phyloP scores from a whole-genome alignment of 192 early-diverging fungal species.

The Linnemannia schmuckeri region DNA sequence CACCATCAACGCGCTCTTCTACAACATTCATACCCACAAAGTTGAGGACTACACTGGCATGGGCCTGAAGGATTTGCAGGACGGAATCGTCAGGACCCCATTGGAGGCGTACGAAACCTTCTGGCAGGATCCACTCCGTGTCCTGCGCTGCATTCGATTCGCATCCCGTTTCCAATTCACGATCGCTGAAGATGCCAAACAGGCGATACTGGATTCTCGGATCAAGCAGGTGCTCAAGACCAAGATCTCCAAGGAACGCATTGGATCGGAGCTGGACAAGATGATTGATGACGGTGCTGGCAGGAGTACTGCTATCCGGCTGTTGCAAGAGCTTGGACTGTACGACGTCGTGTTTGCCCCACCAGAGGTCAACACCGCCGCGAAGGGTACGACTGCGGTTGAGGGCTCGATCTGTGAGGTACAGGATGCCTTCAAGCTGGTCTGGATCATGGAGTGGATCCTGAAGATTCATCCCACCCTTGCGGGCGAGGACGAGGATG shows the following conservation, averaged over 20 bases:
- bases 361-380: conserved; percentile 42
- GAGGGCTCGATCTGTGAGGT: conserved; percentile 36
- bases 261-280: conserved; percentile 92
- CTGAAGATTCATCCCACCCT: conserved; percentile 22
- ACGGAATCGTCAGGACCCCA: conserved; percentile 88
- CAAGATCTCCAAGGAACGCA: conserved; percentile 92
- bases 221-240: conserved; percentile 75
- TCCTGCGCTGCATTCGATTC: conserved; percentile 94
- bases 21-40: conserved; percentile 87
- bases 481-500: not conserved
- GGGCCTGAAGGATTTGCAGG: conserved; percentile 81
- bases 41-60: conserved; percentile 91
- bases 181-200: conserved; percentile 76
- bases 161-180: conserved; percentile 87
- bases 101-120: conserved; percentile 90
- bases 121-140: conserved; percentile 93
- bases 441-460: conserved; percentile 60
- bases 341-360: conserved; percentile 60
- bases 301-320: conserved; percentile 44
- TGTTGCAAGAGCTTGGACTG: conserved; percentile 53
- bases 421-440: conserved; percentile 49
- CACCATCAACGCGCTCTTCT: conserved; percentile 98
- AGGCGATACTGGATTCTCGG: conserved; percentile 67
- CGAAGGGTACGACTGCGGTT: conserved; percentile 29
- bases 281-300: conserved; percentile 72